Evolutionary conservation across 352 stramenopile species (phyloP).

Genomic region (Phytophthora pini): DNA sequence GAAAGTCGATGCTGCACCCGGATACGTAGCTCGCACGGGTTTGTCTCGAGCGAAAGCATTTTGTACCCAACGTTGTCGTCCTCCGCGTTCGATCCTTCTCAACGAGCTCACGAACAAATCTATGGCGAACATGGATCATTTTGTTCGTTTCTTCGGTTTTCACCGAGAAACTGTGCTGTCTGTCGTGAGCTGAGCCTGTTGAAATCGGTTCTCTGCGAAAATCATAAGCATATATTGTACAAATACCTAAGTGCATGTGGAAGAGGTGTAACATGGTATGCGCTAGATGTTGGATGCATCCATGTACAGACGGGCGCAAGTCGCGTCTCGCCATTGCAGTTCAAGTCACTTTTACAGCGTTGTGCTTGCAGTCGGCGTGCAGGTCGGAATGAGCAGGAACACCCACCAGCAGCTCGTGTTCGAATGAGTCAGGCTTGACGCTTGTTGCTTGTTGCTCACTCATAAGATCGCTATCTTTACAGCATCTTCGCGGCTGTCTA

Average conservation of each 20-base stretch:
- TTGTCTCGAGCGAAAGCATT: constrained; percentile 2
- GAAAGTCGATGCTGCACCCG: not conserved
- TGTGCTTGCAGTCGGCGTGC: not conserved
- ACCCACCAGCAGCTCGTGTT: not conserved
- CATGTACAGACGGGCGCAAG: constrained; percentile 4
- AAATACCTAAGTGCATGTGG: too few relatives aligned
- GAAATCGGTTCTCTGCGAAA: not conserved
- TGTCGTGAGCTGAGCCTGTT: not conserved
- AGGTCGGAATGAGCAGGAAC: not conserved
- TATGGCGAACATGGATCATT: constrained; percentile 3
- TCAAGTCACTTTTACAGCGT: constrained; percentile 4
- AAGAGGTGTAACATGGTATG: too few relatives aligned
- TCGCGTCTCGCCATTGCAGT: not conserved
- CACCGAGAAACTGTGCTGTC: constrained; percentile 12
- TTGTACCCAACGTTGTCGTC: constrained; percentile 11
- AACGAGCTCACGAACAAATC: constrained; percentile 19
- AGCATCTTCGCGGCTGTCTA: not conserved
- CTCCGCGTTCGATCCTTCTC: constrained; percentile 9
- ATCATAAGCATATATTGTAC: constrained; percentile 7
- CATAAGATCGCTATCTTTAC: constrained; percentile 4
- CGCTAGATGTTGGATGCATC: not conserved
- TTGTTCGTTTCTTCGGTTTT: constrained; percentile 13
- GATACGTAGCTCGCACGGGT: too few relatives aligned
- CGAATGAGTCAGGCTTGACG: constrained; percentile 7
- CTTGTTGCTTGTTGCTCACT: not conserved